Conservation (phyloP, 2,329 filamentous ascomycete species). For the Conoideocrella luteorostrata region DNA sequence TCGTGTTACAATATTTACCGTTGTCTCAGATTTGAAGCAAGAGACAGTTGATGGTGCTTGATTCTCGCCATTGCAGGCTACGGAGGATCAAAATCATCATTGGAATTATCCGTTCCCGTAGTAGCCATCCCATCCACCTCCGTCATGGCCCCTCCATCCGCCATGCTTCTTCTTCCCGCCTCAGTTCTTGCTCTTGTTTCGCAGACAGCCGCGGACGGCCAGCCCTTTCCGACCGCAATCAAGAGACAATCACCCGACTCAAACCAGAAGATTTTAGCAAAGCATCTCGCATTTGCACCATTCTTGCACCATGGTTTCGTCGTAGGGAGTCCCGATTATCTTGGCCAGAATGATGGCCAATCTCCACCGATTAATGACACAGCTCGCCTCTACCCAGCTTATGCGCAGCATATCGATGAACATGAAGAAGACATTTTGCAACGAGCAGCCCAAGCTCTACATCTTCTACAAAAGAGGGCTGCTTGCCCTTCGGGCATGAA, state of each 20-base stretch:
- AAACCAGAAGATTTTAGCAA: slow-evolving; percentile 66
- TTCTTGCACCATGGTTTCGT: slow-evolving; percentile 13
- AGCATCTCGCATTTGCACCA: slow-evolving; percentile 51
- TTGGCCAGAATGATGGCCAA: slow-evolving; percentile 10
- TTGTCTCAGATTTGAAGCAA: too few species aligned
- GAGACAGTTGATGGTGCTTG: too few species aligned
- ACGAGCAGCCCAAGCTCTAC: slow-evolving; percentile 40
- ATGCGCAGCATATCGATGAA: slow-evolving; percentile 39
- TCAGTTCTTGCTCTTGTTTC: slow-evolving; percentile 20
- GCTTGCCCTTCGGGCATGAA: slow-evolving; percentile 64
- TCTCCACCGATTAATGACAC: slow-evolving; percentile 17
- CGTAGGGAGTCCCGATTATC: slow-evolving; percentile 10
- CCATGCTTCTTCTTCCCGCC: slow-evolving; percentile 6
- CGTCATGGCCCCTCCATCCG: slow-evolving; percentile 5
- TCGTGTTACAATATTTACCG: too few species aligned
- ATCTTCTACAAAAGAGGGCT: slow-evolving; percentile 47
- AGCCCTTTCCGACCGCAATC: slow-evolving; percentile 50
- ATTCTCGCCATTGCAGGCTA: too few species aligned
- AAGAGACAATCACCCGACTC: slow-evolving; percentile 66
- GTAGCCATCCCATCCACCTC: neutral
- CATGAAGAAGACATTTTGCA: slow-evolving; percentile 26
- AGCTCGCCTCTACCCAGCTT: slow-evolving; percentile 38
- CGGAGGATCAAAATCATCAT: too few species aligned
- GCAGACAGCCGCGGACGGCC: slow-evolving; percentile 26
- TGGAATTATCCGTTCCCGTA: too few species aligned